phyloP scores from a whole-genome alignment of 768 basidiomycete genomes.

The Plicaturopsis crispa region DNA sequence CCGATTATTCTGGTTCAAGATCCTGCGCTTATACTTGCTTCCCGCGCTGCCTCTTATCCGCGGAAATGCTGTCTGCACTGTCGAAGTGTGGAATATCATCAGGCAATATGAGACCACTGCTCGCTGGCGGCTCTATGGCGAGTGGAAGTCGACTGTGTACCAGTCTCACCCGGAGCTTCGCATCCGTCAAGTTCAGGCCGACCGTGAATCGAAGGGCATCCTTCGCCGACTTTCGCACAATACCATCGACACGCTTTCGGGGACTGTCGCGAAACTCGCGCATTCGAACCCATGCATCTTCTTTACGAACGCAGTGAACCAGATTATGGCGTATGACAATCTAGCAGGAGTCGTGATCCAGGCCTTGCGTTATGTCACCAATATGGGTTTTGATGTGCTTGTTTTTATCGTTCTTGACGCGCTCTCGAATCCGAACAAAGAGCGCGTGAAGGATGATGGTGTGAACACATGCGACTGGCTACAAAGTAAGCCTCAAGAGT shows the following conservation, averaged over 20 bases:
- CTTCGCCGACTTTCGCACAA: slow-evolving; percentile 81
- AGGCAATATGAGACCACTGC: slow-evolving; percentile 67
- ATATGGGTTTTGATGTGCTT: slow-evolving; percentile 91
- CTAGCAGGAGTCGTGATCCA: slow-evolving; percentile 85
- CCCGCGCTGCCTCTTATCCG: slow-evolving; percentile 82
- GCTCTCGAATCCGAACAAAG: slow-evolving; percentile 74
- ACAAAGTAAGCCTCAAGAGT: slow-evolving; percentile 64
- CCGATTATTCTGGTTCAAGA: slow-evolving; percentile 77
- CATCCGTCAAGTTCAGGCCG: slow-evolving; percentile 75
- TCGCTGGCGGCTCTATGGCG: slow-evolving; percentile 91
- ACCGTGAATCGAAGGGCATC: slow-evolving; percentile 83
- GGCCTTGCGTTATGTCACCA: slow-evolving; percentile 80
- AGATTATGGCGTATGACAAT: slow-evolving; percentile 96
- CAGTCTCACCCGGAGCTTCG: slow-evolving; percentile 71
- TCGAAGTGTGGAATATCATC: slow-evolving; percentile 90
- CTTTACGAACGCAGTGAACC: slow-evolving; percentile 83
- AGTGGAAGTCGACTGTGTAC: slow-evolving; percentile 79
- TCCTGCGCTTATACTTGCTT: slow-evolving; percentile 73
- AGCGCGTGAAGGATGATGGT: slow-evolving; percentile 85
- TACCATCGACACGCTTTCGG: slow-evolving; percentile 77
- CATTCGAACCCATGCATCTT: slow-evolving; percentile 93
- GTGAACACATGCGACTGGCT: slow-evolving; percentile 89
- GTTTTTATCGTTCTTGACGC: slow-evolving; percentile 84
- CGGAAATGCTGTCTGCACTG: slow-evolving; percentile 82
- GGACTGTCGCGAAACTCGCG: slow-evolving; percentile 85